phyloP scores from a whole-genome alignment of 1,284 basidiomycete genomes.

The Peniophora sp. region DNA sequence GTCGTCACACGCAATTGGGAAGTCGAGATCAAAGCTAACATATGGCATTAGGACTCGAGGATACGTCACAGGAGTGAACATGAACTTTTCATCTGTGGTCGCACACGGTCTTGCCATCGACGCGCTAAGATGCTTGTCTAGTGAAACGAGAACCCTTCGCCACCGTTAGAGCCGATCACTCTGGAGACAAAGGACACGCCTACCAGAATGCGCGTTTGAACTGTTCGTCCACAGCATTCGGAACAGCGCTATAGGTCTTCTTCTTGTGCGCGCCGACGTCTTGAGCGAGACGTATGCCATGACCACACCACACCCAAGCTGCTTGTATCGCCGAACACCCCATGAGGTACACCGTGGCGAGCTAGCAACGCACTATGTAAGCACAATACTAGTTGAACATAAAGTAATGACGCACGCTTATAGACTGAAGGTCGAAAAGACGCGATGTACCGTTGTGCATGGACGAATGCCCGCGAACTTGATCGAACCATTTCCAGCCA shows the following conservation, averaged over 20 bases:
- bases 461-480: constrained; percentile 30
- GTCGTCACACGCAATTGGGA: constrained; percentile 53
- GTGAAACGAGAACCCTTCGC: constrained; percentile 21
- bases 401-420: constrained; percentile 33
- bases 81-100: constrained; percentile 77
- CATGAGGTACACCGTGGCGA: background rate
- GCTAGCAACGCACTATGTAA: background rate
- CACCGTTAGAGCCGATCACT: too few species aligned
- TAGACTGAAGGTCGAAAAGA: constrained; percentile 19
- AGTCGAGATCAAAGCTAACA: constrained; percentile 46
- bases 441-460: background rate
- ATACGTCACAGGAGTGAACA: background rate
- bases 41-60: too few species aligned
- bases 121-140: constrained; percentile 59
- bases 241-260: constrained; percentile 20
- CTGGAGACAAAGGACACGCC: too few species aligned
- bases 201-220: constrained; percentile 66
- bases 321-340: background rate
- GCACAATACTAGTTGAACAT: constrained; percentile 25
- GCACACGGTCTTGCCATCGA: constrained; percentile 74
- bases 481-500: constrained; percentile 69
- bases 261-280: constrained; percentile 33
- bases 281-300: constrained; percentile 41
- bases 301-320: constrained; percentile 37
- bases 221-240: constrained; percentile 35